Conservation (phyloP, 306 rosid genomes). For the Citrullus colocynthis region DNA sequence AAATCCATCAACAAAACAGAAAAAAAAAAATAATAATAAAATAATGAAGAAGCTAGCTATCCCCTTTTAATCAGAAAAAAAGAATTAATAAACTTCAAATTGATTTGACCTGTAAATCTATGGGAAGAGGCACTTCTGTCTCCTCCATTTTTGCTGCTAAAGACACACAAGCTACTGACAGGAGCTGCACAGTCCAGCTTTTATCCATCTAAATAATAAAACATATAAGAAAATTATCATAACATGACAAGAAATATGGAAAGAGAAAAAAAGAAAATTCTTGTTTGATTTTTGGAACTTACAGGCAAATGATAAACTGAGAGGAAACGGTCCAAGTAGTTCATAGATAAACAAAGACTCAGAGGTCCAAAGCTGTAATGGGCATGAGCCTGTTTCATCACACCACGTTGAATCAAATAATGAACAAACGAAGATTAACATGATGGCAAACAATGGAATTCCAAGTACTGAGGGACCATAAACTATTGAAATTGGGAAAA, state of each 20-base stretch:
- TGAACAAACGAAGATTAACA: not conserved
- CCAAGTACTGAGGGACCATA: not conserved
- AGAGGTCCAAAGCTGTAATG: slow-evolving; percentile 43
- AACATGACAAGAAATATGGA: slow-evolving; percentile 3
- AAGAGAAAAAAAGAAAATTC: not conserved
- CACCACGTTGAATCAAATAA: slow-evolving; percentile 4
- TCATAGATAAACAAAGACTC: slow-evolving; percentile 42
- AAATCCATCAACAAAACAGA: not conserved
- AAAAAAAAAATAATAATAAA: too few relatives aligned
- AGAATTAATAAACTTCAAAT: too few relatives aligned
- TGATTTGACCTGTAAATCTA: slow-evolving; percentile 44
- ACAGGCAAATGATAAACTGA: slow-evolving; percentile 44
- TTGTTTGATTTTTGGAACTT: slow-evolving; percentile 19
- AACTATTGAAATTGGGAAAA: not conserved
- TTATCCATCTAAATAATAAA: slow-evolving; percentile 21
- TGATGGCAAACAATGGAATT: not conserved
- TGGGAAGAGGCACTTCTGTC: slow-evolving; percentile 24
- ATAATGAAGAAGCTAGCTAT: too few relatives aligned
- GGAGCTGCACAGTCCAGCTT: slow-evolving; percentile 43
- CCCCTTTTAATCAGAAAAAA: not conserved
- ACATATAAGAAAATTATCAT: slow-evolving; percentile 3
- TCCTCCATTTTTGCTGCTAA: slow-evolving; percentile 71
- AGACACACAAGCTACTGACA: slow-evolving; percentile 61
- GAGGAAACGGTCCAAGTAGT: slow-evolving; percentile 75
- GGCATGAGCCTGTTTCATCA: slow-evolving; percentile 48